Evolutionary conservation across 164 flowering plant species (phyloP), one percentile per base, ranked within the genome.

Genomic region (Annona cherimola): DNA sequence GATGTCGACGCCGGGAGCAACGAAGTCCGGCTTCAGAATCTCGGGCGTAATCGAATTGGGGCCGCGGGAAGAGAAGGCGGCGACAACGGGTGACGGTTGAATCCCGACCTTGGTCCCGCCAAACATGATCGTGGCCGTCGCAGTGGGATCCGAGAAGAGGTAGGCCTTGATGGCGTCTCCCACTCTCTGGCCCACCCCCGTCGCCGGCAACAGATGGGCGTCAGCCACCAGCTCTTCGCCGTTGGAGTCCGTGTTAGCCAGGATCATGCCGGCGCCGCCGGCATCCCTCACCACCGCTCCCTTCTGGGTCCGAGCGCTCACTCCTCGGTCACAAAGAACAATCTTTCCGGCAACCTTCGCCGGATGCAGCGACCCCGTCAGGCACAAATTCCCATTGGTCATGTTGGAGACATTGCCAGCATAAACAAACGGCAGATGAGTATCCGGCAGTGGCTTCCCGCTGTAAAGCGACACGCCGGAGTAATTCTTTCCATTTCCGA

Each of bases 201-300:
- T 78, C 12, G 95, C 69, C 2, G 97, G 95, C 35, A 92, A 67
- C 19, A 90, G 75, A 74, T 90, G 95, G 4, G 97, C 85, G 68
- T 91, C 97, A 0, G 97, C 97, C 0, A 88, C 87, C n/a, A 84
- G 81, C 70, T 92, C 97, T 74, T 92, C 95, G 4, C 97, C 97
- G 55, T 77, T 84, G 0, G 70, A 61, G 0, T 79, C 93, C 0
- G 89, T 89, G 76, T 94, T 94, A 0, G 90, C 79, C 7, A 92
- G 65, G 61, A 94, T 79, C 97, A 92, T 92, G 45, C 95, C 99
- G 20, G 75, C 70, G 0, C 97, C 99, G 20, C 99, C 97, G 4
- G 97, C 93, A 1, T 78, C 78, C 73, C 84, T 94, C 35, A 94
- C 97, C 46, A 78, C 89, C 45, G 74, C 6, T 2, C 96, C 91